A percentile compares a stretch with the other conserved stretches of the same genome.
phyloP scores from a whole-genome alignment of 768 basidiomycete species.

The Leccinum uliginosum region DNA sequence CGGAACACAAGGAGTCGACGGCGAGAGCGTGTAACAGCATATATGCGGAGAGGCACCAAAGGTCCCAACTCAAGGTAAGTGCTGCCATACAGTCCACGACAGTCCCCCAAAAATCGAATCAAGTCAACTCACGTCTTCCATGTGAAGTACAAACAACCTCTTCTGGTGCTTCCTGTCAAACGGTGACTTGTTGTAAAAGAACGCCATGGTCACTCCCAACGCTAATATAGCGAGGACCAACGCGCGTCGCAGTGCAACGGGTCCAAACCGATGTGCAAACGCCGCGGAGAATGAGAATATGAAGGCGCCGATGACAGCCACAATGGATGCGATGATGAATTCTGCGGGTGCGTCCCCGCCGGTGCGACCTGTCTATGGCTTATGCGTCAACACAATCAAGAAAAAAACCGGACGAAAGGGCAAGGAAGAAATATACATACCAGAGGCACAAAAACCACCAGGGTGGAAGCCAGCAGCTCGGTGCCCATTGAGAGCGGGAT shows the following conservation, averaged over 20 bases:
- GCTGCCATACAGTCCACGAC: too few species aligned
- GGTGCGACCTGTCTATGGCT: constrained; percentile 70
- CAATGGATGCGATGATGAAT: constrained; percentile 79
- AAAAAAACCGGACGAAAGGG: background rate
- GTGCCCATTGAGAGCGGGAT: constrained; percentile 54
- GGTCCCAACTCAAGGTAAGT: too few species aligned
- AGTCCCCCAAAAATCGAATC: background rate
- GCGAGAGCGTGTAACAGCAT: background rate
- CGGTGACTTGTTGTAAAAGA: constrained; percentile 55
- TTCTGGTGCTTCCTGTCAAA: constrained; percentile 89
- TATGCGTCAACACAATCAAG: constrained; percentile 2
- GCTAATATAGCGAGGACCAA: constrained; percentile 44
- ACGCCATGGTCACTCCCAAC: constrained; percentile 49
- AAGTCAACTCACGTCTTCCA: constrained; percentile 67
- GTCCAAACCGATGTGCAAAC: constrained; percentile 70
- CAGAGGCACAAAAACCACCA: constrained; percentile 90
- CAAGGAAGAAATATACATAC: constrained; percentile 35
- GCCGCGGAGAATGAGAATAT: constrained; percentile 59
- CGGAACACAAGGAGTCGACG: background rate
- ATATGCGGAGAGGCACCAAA: too few species aligned
- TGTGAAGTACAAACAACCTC: constrained; percentile 75
- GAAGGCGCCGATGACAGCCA: constrained; percentile 53
- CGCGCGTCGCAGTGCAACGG: constrained; percentile 31
- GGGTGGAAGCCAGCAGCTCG: constrained; percentile 52
- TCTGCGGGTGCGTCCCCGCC: constrained; percentile 84